phyloP scores from a whole-genome alignment of 2,329 filamentous ascomycete species.

The Arthroderma uncinatum region DNA sequence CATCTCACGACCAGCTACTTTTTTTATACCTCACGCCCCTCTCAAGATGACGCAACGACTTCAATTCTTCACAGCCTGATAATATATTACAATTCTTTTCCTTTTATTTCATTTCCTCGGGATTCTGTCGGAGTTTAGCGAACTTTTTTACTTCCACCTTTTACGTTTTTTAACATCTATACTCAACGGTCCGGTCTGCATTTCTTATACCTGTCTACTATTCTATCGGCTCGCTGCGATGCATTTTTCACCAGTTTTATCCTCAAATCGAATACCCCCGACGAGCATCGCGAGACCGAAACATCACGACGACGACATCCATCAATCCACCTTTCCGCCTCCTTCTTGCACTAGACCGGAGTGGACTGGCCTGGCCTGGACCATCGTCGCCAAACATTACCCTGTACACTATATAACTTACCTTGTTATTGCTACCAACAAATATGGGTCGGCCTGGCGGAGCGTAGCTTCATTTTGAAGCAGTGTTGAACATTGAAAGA shows the following conservation, averaged over 20 bases:
- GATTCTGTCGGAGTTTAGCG: constrained; percentile 5
- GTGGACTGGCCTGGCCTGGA: not conserved
- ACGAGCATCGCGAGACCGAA: not conserved
- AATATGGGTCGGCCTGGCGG: constrained; percentile 3
- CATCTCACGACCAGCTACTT: constrained; percentile 5
- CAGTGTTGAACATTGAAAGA: constrained; percentile 5
- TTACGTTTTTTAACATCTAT: not conserved
- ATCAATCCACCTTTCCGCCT: not conserved
- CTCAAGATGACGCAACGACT: constrained; percentile 5
- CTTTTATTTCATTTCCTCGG: constrained; percentile 7
- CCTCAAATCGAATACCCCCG: not conserved
- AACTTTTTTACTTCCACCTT: not conserved
- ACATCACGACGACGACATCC: not conserved
- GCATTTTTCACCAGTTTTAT: constrained; percentile 1
- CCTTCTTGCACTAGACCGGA: not conserved
- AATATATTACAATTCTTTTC: not conserved
- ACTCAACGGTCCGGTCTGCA: constrained; percentile 1
- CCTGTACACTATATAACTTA: constrained; percentile 6
- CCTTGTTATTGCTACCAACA: constrained; percentile 4
- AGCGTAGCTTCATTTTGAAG: constrained; percentile 3
- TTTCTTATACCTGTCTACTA: constrained; percentile 6
- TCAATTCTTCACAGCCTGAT: constrained; percentile 10
- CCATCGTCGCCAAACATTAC: not conserved
- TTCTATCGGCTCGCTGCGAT: constrained; percentile 2
- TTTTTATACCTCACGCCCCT: constrained; percentile 6